Percentiles rank a stretch among this genome's conserved stretches.
phyloP scores from a whole-genome alignment of 1,284 basidiomycete species.

The Tremellales sp. region DNA sequence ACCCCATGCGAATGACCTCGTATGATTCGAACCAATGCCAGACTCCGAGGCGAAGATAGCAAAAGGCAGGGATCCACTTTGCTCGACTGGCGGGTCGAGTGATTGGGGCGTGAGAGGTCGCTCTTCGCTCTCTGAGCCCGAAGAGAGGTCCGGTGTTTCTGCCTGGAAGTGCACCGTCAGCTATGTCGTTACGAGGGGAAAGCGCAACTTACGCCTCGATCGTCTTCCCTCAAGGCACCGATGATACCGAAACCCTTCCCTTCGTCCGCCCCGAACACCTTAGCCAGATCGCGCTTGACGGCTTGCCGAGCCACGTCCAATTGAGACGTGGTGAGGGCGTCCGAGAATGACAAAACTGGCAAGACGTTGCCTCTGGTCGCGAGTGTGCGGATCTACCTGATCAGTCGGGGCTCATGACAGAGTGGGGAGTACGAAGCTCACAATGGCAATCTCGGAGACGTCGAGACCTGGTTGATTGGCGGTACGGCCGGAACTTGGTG shows the following conservation, averaged over 20 bases:
- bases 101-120: constrained; percentile 5
- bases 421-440: constrained; percentile 6
- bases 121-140: constrained; percentile 2
- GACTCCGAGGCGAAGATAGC: constrained; percentile 3
- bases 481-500: too few species aligned
- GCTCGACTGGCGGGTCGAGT: constrained; percentile 2
- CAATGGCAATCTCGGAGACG: constrained; percentile 19
- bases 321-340: constrained; percentile 31
- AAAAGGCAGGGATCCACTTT: constrained; percentile 2
- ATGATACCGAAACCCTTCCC: constrained; percentile 27
- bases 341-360: constrained; percentile 36
- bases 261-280: constrained; percentile 9
- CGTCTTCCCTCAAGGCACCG: constrained; percentile 5
- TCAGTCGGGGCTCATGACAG: neutral
- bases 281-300: constrained; percentile 25
- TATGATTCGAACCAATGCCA: constrained; percentile 4
- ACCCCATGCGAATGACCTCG: constrained; percentile 37
- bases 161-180: constrained; percentile 1
- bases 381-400: constrained; percentile 32
- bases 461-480: neutral
- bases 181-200: constrained; percentile 1
- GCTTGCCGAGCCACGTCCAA: constrained; percentile 21
- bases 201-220: neutral
- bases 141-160: constrained; percentile 2
- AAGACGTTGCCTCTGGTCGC: constrained; percentile 35